Conservation (phyloP, 2,329 filamentous ascomycete genomes). For the Celoporthe dispersa region DNA sequence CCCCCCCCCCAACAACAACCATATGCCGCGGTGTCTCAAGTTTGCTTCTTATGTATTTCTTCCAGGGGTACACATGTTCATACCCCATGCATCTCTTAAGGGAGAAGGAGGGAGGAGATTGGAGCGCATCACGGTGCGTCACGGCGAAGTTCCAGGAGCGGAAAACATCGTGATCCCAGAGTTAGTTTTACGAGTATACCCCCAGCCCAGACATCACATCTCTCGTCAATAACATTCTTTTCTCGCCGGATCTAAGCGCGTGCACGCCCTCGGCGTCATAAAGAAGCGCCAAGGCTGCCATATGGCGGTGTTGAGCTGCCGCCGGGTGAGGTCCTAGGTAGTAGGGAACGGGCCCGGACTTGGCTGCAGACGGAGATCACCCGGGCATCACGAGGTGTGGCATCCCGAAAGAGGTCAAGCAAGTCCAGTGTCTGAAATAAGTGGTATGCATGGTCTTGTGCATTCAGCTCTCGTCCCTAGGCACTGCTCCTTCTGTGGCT, state of each 20-base stretch:
- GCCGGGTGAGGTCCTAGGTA: neutral
- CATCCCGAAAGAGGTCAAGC: neutral
- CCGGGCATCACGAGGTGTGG: neutral
- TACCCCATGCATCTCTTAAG: neutral
- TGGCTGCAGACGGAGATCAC: neutral
- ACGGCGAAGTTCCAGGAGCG: neutral
- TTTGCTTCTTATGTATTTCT: neutral
- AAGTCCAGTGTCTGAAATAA: neutral
- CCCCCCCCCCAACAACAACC: too few species aligned
- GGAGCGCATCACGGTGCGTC: too few species aligned
- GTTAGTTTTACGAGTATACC: neutral
- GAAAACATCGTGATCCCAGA: neutral
- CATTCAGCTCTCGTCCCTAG: neutral
- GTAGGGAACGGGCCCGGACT: neutral
- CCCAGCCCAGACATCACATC: neutral
- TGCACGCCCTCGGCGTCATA: neutral
- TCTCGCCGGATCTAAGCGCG: neutral
- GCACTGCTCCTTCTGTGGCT: neutral
- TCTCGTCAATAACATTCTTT: neutral
- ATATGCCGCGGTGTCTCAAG: neutral
- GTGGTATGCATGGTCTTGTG: conserved; percentile 1
- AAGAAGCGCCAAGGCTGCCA: neutral
- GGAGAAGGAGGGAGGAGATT: neutral
- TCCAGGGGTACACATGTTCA: neutral
- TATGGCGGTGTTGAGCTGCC: neutral